Evolutionary conservation across 148 eudicot species (phyloP).

Genomic region (Persicaria maculosa): DNA sequence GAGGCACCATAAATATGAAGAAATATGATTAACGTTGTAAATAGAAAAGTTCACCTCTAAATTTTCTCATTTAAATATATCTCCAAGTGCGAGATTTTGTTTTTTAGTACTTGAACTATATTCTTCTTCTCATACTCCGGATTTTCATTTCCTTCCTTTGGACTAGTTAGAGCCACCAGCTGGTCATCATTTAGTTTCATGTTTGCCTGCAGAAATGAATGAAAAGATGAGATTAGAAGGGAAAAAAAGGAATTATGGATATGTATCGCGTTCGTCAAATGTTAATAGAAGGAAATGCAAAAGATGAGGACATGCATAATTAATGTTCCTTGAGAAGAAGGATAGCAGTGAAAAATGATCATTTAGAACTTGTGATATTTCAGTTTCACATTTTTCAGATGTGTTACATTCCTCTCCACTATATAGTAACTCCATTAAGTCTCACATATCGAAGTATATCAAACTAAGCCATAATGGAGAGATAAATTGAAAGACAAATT

Average conservation of each 20-base stretch:
- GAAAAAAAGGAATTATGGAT: background rate
- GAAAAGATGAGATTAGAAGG: slow-evolving; percentile 1
- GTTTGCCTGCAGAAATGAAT: slow-evolving; percentile 39
- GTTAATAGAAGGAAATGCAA: background rate
- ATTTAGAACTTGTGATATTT: background rate
- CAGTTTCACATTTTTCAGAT: too few species aligned
- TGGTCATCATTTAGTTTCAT: slow-evolving; percentile 77
- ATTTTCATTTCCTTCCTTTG: slow-evolving; percentile 60
- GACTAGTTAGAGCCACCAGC: slow-evolving; percentile 68
- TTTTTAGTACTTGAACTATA: slow-evolving; percentile 52
- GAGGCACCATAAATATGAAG: background rate
- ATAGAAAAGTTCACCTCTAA: slow-evolving; percentile 43
- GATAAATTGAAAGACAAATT: too few species aligned
- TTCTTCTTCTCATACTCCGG: slow-evolving; percentile 71
- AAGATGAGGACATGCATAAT: background rate
- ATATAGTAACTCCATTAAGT: background rate
- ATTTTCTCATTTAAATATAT: slow-evolving; percentile 85
- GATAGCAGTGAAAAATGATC: background rate
- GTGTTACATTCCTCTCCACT: too few species aligned
- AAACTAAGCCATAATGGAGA: too few species aligned
- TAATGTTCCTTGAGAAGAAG: background rate
- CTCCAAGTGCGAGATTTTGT: slow-evolving; percentile 92
- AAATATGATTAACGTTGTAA: background rate
- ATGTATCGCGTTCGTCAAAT: background rate
- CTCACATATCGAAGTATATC: background rate